Percentiles rank a stretch among this genome's conserved stretches.
Conservation (phyloP, 2,329 filamentous ascomycete species). For the Fusarium staphyleae region DNA sequence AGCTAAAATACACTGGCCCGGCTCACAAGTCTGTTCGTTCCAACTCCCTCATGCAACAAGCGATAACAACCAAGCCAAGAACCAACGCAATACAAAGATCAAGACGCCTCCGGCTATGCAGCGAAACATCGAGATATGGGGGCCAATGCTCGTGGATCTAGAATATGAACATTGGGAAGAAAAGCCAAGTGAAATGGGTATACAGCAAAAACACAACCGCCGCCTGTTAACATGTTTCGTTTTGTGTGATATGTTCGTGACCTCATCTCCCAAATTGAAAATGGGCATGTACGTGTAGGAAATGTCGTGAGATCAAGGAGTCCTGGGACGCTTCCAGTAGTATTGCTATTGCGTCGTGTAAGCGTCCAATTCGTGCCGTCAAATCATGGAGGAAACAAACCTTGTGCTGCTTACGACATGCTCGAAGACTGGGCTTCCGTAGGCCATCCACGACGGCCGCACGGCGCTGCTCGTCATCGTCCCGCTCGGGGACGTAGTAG, state of each 20-base stretch:
- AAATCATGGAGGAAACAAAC: conserved; percentile 57
- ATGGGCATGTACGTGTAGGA: conserved; percentile 20
- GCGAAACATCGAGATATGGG: conserved; percentile 15
- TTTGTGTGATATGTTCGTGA: conserved; percentile 8
- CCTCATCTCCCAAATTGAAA: conserved; percentile 13
- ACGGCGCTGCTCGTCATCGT: conserved; percentile 78
- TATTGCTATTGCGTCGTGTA: conserved; percentile 62
- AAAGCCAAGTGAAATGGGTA: conserved; percentile 29
- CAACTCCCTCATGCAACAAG: conserved; percentile 33
- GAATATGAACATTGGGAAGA: conserved; percentile 4
- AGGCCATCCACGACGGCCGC: conserved; percentile 85
- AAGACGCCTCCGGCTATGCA: conserved; percentile 41
- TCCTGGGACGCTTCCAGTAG: conserved; percentile 71
- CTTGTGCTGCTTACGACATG: conserved; percentile 96
- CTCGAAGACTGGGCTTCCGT: conserved; percentile 85
- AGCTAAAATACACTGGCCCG: neutral
- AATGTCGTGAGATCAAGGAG: conserved; percentile 53
- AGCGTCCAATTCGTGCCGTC: neutral
- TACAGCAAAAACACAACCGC: conserved; percentile 37
- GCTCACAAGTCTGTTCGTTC: conserved; percentile 6
- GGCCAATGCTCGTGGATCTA: conserved; percentile 12
- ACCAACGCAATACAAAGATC: conserved; percentile 23
- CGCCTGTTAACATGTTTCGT: conserved; percentile 8
- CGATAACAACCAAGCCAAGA: neutral
- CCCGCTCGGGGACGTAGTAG: conserved; percentile 91